Conservation (phyloP, 257 asterid genomes). For the Scutellaria galericulata region DNA sequence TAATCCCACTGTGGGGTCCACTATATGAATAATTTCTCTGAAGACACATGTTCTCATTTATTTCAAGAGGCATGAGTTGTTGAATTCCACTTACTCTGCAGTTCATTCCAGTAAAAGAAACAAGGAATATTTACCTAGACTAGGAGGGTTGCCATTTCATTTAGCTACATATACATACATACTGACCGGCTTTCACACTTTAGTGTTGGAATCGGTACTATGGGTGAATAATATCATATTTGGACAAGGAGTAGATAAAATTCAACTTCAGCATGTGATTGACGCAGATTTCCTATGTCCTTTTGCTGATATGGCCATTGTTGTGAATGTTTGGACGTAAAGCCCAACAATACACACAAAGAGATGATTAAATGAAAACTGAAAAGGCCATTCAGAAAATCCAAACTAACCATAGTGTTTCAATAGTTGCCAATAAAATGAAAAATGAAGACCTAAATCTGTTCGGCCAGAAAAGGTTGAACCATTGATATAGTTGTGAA, state of each 20-base stretch:
- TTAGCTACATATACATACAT: not conserved
- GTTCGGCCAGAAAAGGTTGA: not conserved
- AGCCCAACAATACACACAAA: no score
- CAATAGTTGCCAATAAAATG: not conserved
- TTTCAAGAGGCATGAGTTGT: not conserved
- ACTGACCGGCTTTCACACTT: not conserved
- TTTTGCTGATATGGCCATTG: not conserved
- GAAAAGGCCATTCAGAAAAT: not conserved
- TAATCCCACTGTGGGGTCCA: no score
- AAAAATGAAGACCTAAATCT: not conserved
- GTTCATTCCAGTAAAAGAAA: not conserved
- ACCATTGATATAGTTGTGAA: not conserved
- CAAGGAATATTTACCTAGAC: not conserved
- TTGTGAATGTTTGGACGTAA: not conserved
- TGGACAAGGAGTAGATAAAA: not conserved
- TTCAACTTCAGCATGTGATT: not conserved
- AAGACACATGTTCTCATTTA: not conserved
- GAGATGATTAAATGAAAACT: no score
- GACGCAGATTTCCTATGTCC: not conserved
- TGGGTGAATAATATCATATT: not conserved
- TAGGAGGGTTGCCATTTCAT: not conserved
- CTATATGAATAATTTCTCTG: no score
- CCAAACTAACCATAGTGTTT: not conserved
- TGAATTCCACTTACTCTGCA: not conserved
- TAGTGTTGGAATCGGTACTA: not conserved